Evolutionary conservation across 225 moss, liverwort and hornwort genomes (phyloP).

Genomic region (Neckera pumila): DNA sequence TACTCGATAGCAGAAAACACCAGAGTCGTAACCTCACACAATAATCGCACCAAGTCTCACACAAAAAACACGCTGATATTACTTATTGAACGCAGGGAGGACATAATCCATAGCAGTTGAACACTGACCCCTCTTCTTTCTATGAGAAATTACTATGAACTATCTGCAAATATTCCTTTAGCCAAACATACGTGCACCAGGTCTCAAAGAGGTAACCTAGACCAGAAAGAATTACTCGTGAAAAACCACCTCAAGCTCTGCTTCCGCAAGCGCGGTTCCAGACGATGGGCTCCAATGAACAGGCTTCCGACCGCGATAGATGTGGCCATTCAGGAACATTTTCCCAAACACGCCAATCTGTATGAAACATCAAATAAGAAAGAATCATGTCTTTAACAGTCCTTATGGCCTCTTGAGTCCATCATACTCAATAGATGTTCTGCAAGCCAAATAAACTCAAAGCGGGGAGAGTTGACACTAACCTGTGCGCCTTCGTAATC

Average conservation of each 20-base stretch:
- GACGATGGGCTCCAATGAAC: constrained; percentile 99
- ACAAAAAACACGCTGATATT: not conserved
- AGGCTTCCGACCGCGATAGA: constrained; percentile 91
- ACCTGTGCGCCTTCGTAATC: constrained; percentile 99
- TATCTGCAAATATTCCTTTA: not conserved
- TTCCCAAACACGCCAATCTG: constrained; percentile 95
- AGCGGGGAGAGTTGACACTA: not conserved
- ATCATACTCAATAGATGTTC: not conserved
- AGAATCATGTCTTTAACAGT: not conserved
- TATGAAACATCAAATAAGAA: not conserved
- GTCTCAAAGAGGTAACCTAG: not conserved
- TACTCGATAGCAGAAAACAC: not conserved
- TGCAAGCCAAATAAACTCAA: not conserved
- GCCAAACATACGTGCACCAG: not conserved
- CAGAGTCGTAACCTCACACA: not conserved
- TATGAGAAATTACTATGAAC: not conserved
- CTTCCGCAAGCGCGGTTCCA: constrained; percentile 93
- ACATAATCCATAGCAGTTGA: not conserved
- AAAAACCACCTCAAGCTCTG: constrained; percentile 87
- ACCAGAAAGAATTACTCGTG: constrained; percentile 7
- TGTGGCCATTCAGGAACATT: constrained; percentile 94
- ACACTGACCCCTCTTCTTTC: not conserved
- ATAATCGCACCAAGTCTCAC: not conserved
- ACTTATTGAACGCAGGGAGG: not conserved
- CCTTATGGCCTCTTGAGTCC: not conserved